Evolutionary conservation across 2,329 filamentous ascomycete species (phyloP).

Genomic region (Fusarium longipes): DNA sequence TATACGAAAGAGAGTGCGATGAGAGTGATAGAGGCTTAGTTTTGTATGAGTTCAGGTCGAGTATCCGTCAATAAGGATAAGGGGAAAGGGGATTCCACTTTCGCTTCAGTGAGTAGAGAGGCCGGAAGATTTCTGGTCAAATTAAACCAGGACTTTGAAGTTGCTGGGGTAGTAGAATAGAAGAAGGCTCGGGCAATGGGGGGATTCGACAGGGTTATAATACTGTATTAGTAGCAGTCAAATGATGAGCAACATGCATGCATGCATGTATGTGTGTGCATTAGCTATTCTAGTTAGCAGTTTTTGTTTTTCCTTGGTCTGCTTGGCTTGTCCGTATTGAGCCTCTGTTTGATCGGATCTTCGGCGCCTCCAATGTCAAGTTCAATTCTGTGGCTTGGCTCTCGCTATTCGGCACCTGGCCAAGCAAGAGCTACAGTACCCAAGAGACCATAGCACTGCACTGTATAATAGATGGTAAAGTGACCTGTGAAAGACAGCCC

Average conservation of each 20-base stretch:
- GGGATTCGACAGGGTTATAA: constrained; percentile 39
- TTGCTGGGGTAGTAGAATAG: constrained; percentile 11
- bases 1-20: constrained; percentile 1
- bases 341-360: constrained; percentile 39
- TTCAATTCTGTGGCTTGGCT: constrained; percentile 33
- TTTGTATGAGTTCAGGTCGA: constrained; percentile 17
- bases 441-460: constrained; percentile 1
- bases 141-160: constrained; percentile 32
- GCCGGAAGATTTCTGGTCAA: constrained; percentile 29
- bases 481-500: constrained; percentile 14
- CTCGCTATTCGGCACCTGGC: constrained; percentile 39
- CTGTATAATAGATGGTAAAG: constrained; percentile 9
- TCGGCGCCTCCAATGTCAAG: constrained; percentile 38
- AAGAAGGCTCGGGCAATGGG: constrained; percentile 6
- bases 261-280: constrained; percentile 11
- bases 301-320: constrained; percentile 11
- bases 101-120: constrained; percentile 26
- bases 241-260: constrained; percentile 35
- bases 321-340: constrained; percentile 35
- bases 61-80: background rate
- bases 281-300: constrained; percentile 21
- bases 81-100: constrained; percentile 32
- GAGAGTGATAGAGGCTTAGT: background rate
- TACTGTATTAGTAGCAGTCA: background rate
- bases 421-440: constrained; percentile 35